phyloP scores from a whole-genome alignment of 2,329 filamentous ascomycete genomes.

The Hansfordia pulvinata region DNA sequence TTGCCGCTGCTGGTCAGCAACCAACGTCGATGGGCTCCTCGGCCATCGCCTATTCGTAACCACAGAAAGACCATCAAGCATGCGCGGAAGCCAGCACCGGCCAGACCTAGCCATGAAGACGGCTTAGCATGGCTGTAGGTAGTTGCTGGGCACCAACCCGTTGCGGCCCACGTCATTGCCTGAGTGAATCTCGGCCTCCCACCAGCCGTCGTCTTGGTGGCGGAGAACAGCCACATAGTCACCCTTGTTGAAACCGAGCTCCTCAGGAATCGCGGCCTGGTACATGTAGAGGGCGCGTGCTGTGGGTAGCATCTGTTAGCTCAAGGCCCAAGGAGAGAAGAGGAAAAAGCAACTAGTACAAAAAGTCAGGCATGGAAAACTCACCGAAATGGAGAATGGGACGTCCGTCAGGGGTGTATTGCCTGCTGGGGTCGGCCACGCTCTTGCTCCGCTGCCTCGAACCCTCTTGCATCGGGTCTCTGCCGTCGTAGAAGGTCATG shows the following conservation, averaged over 20 bases:
- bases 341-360: conserved; percentile 1
- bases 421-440: conserved; percentile 66
- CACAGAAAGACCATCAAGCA: no score
- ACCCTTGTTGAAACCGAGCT: conserved; percentile 83
- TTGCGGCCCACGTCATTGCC: conserved; percentile 36
- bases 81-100: no score
- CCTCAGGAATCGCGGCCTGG: conserved; percentile 86
- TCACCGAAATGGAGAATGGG: conserved; percentile 89
- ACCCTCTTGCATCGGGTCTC: conserved; percentile 23
- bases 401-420: conserved; percentile 74
- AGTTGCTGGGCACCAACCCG: conserved; percentile 56
- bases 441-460: conserved; percentile 62
- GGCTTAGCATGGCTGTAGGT: conserved; percentile 39
- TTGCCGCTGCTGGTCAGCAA: no score
- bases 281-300: conserved; percentile 93
- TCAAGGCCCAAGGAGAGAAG: conserved; percentile 1
- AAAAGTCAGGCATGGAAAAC: conserved; percentile 21
- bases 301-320: conserved; percentile 24
- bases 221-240: conserved; percentile 80
- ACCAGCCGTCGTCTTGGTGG: conserved; percentile 97
- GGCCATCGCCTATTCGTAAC: no score
- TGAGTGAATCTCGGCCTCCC: conserved; percentile 88
- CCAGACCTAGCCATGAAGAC: no score
- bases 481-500: conserved; percentile 43
- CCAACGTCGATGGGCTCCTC: no score